These are phyloP conservation scores for Massospora cicadina DNA, from an alignment of 371 early-diverging fungal species.

Conservation along the genomic window DNA sequence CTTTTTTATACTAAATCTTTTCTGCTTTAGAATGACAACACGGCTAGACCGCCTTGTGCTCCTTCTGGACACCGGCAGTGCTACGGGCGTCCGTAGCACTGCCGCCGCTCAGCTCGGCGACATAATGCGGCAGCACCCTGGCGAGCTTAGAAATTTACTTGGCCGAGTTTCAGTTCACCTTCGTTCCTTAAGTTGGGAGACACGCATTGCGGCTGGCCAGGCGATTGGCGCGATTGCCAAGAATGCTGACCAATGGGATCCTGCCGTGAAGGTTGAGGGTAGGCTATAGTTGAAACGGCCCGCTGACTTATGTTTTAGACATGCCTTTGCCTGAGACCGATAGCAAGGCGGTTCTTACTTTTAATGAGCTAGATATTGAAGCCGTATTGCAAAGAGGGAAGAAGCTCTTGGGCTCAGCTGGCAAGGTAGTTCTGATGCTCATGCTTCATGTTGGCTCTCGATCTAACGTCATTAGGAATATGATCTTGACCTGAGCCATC, in stretches of 20 bases:
- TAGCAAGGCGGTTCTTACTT: conserved; percentile 19
- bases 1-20: background rate
- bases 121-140: conserved; percentile 84
- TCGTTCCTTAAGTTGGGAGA: conserved; percentile 81
- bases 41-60: conserved; percentile 84
- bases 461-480: conserved; percentile 44
- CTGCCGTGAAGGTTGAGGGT: conserved; percentile 16
- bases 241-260: conserved; percentile 73
- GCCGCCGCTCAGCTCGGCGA: conserved; percentile 91
- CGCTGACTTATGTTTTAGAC: background rate
- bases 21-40: conserved; percentile 13
- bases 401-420: conserved; percentile 68
- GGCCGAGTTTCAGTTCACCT: conserved; percentile 73
- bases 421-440: conserved; percentile 21
- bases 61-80: conserved; percentile 84
- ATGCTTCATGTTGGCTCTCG: background rate
- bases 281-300: background rate
- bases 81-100: conserved; percentile 63
- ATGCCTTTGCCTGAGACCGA: conserved; percentile 12
- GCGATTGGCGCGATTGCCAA: conserved; percentile 81
- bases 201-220: conserved; percentile 83
- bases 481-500: conserved; percentile 58
- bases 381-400: conserved; percentile 62
- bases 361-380: conserved; percentile 65
- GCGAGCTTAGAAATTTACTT: conserved; percentile 72